A percentile compares a stretch with the other conserved stretches of the same genome.
Evolutionary conservation across 129 eudicot genomes (phyloP).

Genomic region (Artemisia argyi): DNA sequence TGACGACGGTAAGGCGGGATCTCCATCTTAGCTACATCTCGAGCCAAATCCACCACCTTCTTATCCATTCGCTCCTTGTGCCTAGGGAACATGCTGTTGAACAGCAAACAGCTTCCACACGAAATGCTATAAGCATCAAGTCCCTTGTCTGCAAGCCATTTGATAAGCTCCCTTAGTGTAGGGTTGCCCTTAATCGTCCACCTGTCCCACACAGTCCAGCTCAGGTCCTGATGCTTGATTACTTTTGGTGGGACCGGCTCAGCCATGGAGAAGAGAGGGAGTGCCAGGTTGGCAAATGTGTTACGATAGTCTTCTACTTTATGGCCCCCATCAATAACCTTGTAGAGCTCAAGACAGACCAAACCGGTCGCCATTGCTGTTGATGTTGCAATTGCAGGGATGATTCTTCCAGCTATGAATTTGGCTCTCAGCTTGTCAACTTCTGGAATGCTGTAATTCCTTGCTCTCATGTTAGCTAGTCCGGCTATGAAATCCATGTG

Average conservation of each 20-base stretch:
- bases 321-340: slow-evolving; percentile 77
- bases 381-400: slow-evolving; percentile 90
- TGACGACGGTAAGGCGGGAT: slow-evolving; percentile 74
- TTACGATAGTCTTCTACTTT: slow-evolving; percentile 86
- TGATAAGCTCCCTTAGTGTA: slow-evolving; percentile 56
- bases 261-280: slow-evolving; percentile 86
- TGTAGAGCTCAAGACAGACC: slow-evolving; percentile 92
- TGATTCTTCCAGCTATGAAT: slow-evolving; percentile 87
- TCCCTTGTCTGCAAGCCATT: slow-evolving; percentile 79
- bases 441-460: slow-evolving; percentile 80
- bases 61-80: slow-evolving; percentile 83
- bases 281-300: slow-evolving; percentile 85
- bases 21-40: slow-evolving; percentile 74
- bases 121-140: slow-evolving; percentile 82
- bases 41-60: slow-evolving; percentile 76
- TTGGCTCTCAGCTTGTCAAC: slow-evolving; percentile 88
- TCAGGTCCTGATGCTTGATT: slow-evolving; percentile 66
- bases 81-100: slow-evolving; percentile 84
- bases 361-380: slow-evolving; percentile 68
- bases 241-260: slow-evolving; percentile 82
- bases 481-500: slow-evolving; percentile 79
- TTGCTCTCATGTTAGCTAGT: slow-evolving; percentile 89
- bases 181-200: slow-evolving; percentile 76
- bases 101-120: slow-evolving; percentile 77
- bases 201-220: slow-evolving; percentile 94